Percentiles rank a stretch among this genome's conserved stretches.
Evolutionary conservation across 78 protist genomes (phyloP).

Genomic region (Creolimax fragrantissima): DNA sequence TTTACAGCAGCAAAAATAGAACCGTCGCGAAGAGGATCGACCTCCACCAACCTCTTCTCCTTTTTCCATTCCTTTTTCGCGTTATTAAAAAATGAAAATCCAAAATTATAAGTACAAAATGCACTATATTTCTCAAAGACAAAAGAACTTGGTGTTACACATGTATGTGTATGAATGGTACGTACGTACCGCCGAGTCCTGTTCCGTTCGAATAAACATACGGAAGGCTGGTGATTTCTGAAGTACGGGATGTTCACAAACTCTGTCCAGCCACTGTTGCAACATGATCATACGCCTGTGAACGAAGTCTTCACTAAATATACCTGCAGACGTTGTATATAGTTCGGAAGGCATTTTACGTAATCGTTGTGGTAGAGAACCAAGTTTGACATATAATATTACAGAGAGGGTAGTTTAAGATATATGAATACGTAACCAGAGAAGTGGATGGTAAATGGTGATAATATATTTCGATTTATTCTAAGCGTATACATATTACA

Average conservation of each 20-base stretch:
- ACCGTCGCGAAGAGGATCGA: neutral
- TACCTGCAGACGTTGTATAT: neutral
- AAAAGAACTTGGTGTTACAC: neutral
- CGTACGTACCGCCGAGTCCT: neutral
- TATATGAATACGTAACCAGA: neutral
- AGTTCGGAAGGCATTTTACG: no score
- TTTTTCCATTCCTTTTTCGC: neutral
- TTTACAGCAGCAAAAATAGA: neutral
- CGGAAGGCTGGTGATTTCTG: neutral
- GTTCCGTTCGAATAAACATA: neutral
- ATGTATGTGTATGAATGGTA: neutral
- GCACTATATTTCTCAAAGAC: neutral
- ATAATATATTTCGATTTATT: neutral
- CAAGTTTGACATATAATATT: neutral
- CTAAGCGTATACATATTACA: neutral
- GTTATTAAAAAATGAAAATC: no score
- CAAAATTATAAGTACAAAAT: neutral
- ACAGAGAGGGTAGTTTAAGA: neutral
- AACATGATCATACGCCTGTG: neutral
- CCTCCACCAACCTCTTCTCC: neutral
- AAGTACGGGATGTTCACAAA: neutral
- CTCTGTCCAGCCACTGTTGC: constrained; percentile 8
- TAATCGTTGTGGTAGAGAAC: neutral
- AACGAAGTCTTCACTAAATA: neutral
- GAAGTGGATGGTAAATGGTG: neutral